These are phyloP conservation scores for Penicillium sclerotiorum DNA, from an alignment of 2,329 filamentous ascomycete species.

Conservation along the genomic window DNA sequence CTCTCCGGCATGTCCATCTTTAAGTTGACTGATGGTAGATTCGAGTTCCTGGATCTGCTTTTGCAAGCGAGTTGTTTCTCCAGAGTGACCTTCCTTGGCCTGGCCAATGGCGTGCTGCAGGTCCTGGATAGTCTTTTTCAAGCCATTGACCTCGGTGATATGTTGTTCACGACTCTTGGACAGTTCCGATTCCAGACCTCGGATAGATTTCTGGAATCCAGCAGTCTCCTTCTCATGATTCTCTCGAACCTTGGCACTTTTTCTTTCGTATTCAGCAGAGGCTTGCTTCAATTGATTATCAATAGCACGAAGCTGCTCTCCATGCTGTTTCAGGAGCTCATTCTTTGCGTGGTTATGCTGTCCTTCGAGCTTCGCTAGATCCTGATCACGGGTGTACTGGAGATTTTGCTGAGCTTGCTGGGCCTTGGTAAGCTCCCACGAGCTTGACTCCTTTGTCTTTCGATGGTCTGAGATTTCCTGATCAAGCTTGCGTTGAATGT, in stretches of 20 bases:
- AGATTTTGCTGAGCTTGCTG: slow-evolving; percentile 71
- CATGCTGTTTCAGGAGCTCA: slow-evolving; percentile 46
- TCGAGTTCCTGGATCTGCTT: slow-evolving; percentile 63
- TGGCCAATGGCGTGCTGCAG: slow-evolving; percentile 56
- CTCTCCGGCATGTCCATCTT: slow-evolving; percentile 63
- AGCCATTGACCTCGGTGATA: slow-evolving; percentile 61
- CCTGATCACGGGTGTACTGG: slow-evolving; percentile 69
- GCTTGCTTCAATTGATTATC: slow-evolving; percentile 52
- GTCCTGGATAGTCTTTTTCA: slow-evolving; percentile 62
- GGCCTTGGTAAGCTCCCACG: slow-evolving; percentile 59
- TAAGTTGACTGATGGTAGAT: slow-evolving; percentile 52
- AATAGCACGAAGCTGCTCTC: slow-evolving; percentile 51
- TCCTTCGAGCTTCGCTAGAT: slow-evolving; percentile 53
- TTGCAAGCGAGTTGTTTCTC: slow-evolving; percentile 61
- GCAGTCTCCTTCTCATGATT: slow-evolving; percentile 63
- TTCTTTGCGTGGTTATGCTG: slow-evolving; percentile 49
- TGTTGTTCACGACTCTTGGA: slow-evolving; percentile 52
- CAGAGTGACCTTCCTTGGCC: slow-evolving; percentile 55
- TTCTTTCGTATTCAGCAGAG: slow-evolving; percentile 43
- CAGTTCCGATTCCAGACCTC: slow-evolving; percentile 57
- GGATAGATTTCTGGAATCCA: slow-evolving; percentile 64
- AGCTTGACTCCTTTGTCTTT: slow-evolving; percentile 62
- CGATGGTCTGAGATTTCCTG: slow-evolving; percentile 75
- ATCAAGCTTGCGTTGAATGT: slow-evolving; percentile 59
- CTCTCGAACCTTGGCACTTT: slow-evolving; percentile 40